These are phyloP conservation scores for Omphalea diandra DNA, from an alignment of 441 rosid genomes.

Conservation along the genomic window DNA sequence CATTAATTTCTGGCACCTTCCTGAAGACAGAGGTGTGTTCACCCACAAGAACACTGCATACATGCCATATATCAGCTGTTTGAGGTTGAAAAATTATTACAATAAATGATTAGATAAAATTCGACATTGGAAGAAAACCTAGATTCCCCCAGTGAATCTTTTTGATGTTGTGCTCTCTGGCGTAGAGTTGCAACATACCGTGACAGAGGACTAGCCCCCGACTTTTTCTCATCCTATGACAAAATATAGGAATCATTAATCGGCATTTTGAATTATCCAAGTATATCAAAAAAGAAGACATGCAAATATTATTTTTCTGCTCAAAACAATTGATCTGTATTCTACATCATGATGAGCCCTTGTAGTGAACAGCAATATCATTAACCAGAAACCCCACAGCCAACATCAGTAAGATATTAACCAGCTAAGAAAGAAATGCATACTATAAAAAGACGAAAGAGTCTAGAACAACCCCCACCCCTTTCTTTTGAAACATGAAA, in stretches of 20 bases:
- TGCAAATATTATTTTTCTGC: neutral
- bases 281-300: neutral
- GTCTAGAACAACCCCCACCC: neutral
- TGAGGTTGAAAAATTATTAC: neutral
- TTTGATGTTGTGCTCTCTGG: constrained; percentile 69
- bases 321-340: neutral
- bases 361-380: neutral
- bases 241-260: constrained; percentile 13
- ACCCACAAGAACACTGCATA: constrained; percentile 75
- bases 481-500: neutral
- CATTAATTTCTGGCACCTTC: constrained; percentile 51
- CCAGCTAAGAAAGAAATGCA: neutral
- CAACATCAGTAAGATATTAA: neutral
- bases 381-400: neutral
- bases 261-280: neutral
- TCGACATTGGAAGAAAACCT: constrained; percentile 42
- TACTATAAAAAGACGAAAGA: neutral
- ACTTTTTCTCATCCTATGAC: constrained; percentile 59
- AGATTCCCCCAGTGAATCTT: constrained; percentile 70
- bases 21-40: constrained; percentile 61
- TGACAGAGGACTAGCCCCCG: constrained; percentile 70
- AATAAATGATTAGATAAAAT: neutral
- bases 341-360: neutral
- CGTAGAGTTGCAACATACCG: constrained; percentile 48
- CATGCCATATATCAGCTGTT: constrained; percentile 14